Conservation (phyloP, 495 filamentous ascomycete genomes). For the Aspergillus asperescens region DNA sequence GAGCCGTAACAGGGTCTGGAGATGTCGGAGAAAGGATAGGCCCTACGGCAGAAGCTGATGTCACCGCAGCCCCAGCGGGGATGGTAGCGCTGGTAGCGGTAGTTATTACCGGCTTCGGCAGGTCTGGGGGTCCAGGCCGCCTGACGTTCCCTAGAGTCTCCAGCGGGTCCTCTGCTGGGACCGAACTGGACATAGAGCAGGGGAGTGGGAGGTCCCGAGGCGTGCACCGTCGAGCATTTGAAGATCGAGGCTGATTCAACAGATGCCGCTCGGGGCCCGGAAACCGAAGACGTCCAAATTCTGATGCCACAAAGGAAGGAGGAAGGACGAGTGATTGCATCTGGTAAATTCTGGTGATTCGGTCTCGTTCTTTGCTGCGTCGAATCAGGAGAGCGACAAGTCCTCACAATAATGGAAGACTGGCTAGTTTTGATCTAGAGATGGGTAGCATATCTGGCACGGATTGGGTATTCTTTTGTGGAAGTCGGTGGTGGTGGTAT, state of each 20-base stretch:
- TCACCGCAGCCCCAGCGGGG: slow-evolving; percentile 29
- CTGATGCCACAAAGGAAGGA: slow-evolving; percentile 38
- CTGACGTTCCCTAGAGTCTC: slow-evolving; percentile 53
- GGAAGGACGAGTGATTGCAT: slow-evolving; percentile 50
- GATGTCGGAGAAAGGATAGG: slow-evolving; percentile 25
- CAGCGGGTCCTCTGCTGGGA: slow-evolving; percentile 55
- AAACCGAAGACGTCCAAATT: slow-evolving; percentile 41
- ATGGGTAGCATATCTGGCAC: slow-evolving; percentile 35
- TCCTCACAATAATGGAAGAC: slow-evolving; percentile 27
- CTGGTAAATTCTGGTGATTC: slow-evolving; percentile 19
- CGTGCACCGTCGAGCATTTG: slow-evolving; percentile 62
- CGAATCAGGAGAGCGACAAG: background rate
- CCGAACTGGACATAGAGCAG: slow-evolving; percentile 83
- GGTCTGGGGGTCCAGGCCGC: slow-evolving; percentile 44
- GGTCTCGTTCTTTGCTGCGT: slow-evolving; percentile 11
- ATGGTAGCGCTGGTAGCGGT: slow-evolving; percentile 33
- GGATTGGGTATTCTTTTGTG: slow-evolving; percentile 7
- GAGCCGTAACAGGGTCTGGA: slow-evolving; percentile 18
- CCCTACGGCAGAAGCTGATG: slow-evolving; percentile 23
- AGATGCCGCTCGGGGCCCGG: slow-evolving; percentile 60
- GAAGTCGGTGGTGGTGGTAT: slow-evolving; percentile 12
- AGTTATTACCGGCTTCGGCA: slow-evolving; percentile 34
- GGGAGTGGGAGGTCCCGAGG: slow-evolving; percentile 63
- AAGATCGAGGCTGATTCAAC: slow-evolving; percentile 64
- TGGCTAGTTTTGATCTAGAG: slow-evolving; percentile 14